Evolutionary conservation across 2,329 filamentous ascomycete species (phyloP).

Genomic region (Beauveria scarabaeidicola): DNA sequence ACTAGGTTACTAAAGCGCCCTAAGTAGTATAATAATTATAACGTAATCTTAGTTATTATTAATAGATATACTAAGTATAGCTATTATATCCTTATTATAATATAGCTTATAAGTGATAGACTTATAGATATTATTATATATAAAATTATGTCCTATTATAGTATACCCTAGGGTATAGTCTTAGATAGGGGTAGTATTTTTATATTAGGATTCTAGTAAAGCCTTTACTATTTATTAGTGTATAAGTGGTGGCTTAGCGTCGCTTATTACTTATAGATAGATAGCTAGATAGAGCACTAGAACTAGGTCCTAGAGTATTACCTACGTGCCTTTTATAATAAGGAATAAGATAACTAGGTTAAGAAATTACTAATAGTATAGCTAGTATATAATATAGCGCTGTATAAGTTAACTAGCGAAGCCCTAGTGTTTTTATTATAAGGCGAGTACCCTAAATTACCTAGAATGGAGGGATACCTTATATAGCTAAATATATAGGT

Average conservation of each 20-base stretch:
- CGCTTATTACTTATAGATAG: constrained; percentile 5
- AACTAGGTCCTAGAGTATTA: background rate
- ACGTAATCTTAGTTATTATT: background rate
- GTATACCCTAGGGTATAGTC: constrained; percentile 17
- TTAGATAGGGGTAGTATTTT: constrained; percentile 12
- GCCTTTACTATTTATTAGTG: too few relatives aligned
- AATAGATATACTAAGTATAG: background rate
- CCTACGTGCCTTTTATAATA: constrained; percentile 13
- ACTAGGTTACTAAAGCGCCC: background rate
- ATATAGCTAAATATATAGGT: constrained; percentile 14
- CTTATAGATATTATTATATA: constrained; percentile 12
- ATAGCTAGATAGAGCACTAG: background rate
- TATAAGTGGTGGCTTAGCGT: too few relatives aligned
- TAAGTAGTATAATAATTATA: constrained; percentile 1
- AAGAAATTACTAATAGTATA: background rate
- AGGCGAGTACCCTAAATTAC: too few relatives aligned
- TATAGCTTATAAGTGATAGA: constrained; percentile 17
- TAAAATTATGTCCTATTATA: constrained; percentile 14
- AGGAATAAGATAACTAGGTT: background rate
- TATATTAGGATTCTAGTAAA: too few relatives aligned
- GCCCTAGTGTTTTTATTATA: constrained; percentile 16
- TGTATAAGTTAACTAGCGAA: constrained; percentile 12
- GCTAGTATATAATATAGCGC: background rate
- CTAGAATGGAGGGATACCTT: too few relatives aligned
- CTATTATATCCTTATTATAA: background rate